These are phyloP conservation scores for Syzygium malaccense DNA, from an alignment of 441 rosid species.

Conservation along the genomic window DNA sequence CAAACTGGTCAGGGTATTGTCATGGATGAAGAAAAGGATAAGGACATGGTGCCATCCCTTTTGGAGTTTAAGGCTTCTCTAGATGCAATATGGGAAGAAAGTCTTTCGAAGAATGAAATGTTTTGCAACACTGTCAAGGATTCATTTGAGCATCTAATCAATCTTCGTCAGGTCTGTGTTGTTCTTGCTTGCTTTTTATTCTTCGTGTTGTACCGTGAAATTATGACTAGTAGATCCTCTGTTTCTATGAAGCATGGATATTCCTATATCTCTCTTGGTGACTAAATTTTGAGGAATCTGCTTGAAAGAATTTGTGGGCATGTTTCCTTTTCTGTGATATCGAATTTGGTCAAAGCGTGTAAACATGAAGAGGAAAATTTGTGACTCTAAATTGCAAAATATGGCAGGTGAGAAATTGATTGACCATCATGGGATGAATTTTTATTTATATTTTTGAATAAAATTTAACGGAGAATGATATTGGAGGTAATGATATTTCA, in stretches of 20 bases:
- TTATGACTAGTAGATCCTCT: not conserved
- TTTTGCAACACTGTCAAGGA: conserved; percentile 92
- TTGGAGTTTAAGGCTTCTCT: conserved; percentile 88
- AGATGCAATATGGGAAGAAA: conserved; percentile 88
- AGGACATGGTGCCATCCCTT: conserved; percentile 86
- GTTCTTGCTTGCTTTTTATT: not conserved
- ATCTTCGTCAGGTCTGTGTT: conserved; percentile 84
- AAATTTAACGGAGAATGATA: not conserved
- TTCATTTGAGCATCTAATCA: conserved; percentile 90
- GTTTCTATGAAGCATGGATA: not conserved
- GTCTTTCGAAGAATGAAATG: conserved; percentile 86
- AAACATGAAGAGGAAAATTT: not conserved
- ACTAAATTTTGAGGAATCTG: not conserved
- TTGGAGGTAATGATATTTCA: not conserved
- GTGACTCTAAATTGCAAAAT: not conserved
- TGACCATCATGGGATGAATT: not conserved
- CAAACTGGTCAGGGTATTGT: conserved; percentile 79
- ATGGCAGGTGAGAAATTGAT: not conserved
- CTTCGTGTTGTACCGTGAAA: not conserved
- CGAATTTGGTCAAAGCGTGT: not conserved
- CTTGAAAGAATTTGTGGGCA: not conserved
- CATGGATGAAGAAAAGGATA: conserved; percentile 99
- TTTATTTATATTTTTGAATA: not conserved
- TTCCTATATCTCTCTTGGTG: not conserved
- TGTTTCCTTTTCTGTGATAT: not conserved